A percentile compares a stretch with the other conserved stretches of the same genome.
phyloP scores from a whole-genome alignment of 148 eudicot genomes.

The Fagopyrum esculentum region DNA sequence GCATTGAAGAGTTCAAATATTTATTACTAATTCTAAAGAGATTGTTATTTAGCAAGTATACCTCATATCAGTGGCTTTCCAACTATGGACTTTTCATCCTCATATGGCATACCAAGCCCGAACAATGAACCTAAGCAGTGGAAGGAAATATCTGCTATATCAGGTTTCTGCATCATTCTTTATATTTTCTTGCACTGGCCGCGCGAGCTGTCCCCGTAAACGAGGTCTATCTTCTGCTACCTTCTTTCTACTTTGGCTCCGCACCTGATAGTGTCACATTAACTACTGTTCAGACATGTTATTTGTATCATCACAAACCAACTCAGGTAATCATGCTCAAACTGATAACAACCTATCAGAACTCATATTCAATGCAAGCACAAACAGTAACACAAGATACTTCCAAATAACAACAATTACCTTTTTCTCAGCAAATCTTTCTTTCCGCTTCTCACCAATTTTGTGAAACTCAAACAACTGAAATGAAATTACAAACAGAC shows the following conservation, averaged over 20 bases:
- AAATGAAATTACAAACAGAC: too few relatives aligned
- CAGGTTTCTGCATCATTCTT: slow-evolving; percentile 39
- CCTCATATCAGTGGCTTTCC: slow-evolving; percentile 9
- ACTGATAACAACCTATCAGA: not conserved
- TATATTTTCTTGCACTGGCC: slow-evolving; percentile 34
- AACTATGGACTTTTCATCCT: not conserved
- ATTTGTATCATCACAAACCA: too few relatives aligned
- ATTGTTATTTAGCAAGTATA: not conserved
- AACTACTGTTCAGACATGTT: too few relatives aligned
- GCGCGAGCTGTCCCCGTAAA: slow-evolving; percentile 21
- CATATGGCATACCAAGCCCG: not conserved
- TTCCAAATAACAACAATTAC: slow-evolving; percentile 22
- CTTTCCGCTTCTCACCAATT: slow-evolving; percentile 58
- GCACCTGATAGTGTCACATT: too few relatives aligned
- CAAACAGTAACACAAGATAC: not conserved
- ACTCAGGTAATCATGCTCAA: not conserved
- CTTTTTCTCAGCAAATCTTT: slow-evolving; percentile 66
- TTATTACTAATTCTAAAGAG: too few relatives aligned
- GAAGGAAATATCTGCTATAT: slow-evolving; percentile 19
- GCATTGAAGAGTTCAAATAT: too few relatives aligned
- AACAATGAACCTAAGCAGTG: slow-evolving; percentile 13
- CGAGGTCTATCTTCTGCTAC: too few relatives aligned
- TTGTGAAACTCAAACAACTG: slow-evolving; percentile 14
- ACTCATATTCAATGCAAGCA: not conserved
- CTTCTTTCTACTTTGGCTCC: too few relatives aligned